Base-by-base conservation (phyloP, 2,329 filamentous ascomycete genomes). In the Ascochyta fabae region DNA sequence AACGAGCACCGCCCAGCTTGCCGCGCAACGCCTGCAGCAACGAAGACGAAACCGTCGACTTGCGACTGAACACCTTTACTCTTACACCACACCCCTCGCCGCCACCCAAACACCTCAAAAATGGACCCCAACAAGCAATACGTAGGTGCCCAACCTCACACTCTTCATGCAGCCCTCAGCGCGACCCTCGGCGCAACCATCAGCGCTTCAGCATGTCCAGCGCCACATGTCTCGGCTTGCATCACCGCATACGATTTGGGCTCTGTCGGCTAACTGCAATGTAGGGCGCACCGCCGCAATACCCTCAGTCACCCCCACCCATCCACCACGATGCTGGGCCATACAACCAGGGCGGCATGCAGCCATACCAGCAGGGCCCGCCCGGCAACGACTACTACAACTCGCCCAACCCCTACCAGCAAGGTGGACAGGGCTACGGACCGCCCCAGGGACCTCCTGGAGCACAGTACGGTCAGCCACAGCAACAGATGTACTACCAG, bases 401-500 rank as follows among this genome's bases (percentile, higher is more conserved):
- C 43, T 65, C 60, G 27, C 64, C 66, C 36, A 61, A 60, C 44
- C 66, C 65, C 29, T 66, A 69, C 39, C 64, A 66, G 39, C 66
- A 59, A 42, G 49, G 26, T 16, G 23, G 48, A 4, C 52, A 27
- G 4, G 50, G 50, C 45, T 70, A 70, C 55, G 59, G 59, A 15
- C 58, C 56, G 9, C 66, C 62, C 4, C 60, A 63, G 49, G 61
- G 58, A 1, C 57, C 56, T 19, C 66, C 63, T 4, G 58, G 62
- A 56, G 66, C 65, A 46, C 69, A 67, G 56, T 68, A 68, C 56
- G 56, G 56, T 16, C 66, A 65, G 42, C 77, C 72, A 22, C 66
- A 65, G 40, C 77, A 72, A 34, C 68, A 73, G 51, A 73, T 73
- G 70, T 67, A 75, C 38, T 71, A 73, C 36, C 70, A 70, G 58